A percentile compares a stretch with the other conserved stretches of the same genome.
phyloP scores from a whole-genome alignment of 306 rosid species.

The Vigna mungo region DNA sequence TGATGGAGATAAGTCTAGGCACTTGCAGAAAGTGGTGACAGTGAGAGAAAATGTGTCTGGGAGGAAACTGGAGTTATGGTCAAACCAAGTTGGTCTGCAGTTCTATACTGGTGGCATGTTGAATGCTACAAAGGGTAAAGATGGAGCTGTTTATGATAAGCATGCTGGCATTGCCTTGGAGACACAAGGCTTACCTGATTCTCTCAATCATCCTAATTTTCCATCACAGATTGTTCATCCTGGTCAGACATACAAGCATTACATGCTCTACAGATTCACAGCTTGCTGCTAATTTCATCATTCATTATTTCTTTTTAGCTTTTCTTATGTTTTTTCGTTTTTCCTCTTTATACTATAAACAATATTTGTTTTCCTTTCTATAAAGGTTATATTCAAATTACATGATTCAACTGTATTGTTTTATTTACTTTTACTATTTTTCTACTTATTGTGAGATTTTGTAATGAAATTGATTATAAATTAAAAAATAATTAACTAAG shows the following conservation, averaged over 20 bases:
- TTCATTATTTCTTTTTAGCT: background rate
- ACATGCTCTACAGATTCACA: slow-evolving; percentile 58
- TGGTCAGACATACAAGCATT: slow-evolving; percentile 53
- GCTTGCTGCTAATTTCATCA: background rate
- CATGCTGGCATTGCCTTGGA: slow-evolving; percentile 53
- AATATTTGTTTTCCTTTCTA: no score
- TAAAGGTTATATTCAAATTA: no score
- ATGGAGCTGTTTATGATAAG: slow-evolving; percentile 40
- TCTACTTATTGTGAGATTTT: no score
- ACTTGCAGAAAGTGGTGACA: slow-evolving; percentile 50
- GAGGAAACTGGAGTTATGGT: slow-evolving; percentile 62
- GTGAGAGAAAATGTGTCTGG: slow-evolving; percentile 50
- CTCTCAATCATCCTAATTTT: slow-evolving; percentile 57
- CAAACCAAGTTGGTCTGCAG: slow-evolving; percentile 58
- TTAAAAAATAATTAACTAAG: no score
- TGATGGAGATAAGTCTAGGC: slow-evolving; percentile 19
- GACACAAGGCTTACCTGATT: slow-evolving; percentile 62
- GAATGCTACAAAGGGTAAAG: slow-evolving; percentile 48
- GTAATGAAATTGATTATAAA: no score
- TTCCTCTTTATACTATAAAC: no score
- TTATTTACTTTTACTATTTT: no score
- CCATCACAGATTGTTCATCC: slow-evolving; percentile 58
- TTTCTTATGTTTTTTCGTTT: no score
- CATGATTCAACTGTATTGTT: no score
- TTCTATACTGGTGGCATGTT: slow-evolving; percentile 50